These are phyloP conservation scores for Dalbergia oliveri DNA, from an alignment of 306 rosid species.

Conservation along the genomic window DNA sequence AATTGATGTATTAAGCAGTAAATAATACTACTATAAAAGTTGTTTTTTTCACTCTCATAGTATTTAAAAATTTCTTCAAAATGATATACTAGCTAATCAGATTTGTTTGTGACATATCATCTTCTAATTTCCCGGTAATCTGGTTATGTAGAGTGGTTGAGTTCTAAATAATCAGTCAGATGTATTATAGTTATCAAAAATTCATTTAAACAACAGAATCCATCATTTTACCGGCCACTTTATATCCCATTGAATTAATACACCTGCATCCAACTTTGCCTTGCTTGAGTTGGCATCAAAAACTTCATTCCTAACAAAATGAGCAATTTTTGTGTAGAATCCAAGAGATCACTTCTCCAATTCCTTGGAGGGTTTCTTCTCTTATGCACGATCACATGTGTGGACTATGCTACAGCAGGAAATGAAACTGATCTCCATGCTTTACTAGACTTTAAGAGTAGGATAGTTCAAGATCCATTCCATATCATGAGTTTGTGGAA, in stretches of 20 bases:
- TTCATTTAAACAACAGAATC: too few relatives aligned
- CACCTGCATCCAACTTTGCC: constrained; percentile 21
- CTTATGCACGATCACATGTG: constrained; percentile 15
- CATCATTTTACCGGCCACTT: too few relatives aligned
- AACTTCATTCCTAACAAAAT: background rate
- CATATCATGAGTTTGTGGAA: constrained; percentile 57
- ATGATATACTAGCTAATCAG: too few relatives aligned
- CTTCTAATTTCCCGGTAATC: too few relatives aligned
- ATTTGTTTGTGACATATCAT: too few relatives aligned
- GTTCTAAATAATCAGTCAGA: too few relatives aligned
- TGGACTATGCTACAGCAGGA: background rate
- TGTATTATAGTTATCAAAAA: too few relatives aligned
- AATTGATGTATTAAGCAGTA: too few relatives aligned
- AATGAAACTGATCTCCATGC: constrained; percentile 48
- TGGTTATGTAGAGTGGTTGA: too few relatives aligned
- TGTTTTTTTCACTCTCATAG: too few relatives aligned
- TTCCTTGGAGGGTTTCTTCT: constrained; percentile 25
- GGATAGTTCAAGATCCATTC: constrained; percentile 45
- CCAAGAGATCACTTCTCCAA: background rate
- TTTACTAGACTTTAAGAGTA: constrained; percentile 49
- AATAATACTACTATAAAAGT: too few relatives aligned
- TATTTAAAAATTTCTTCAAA: too few relatives aligned
- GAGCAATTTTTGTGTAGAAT: background rate
- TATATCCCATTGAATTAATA: background rate
- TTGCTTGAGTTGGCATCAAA: background rate